Evolutionary conservation across 768 basidiomycete species (phyloP).

Genomic region (Mycena crocata): DNA sequence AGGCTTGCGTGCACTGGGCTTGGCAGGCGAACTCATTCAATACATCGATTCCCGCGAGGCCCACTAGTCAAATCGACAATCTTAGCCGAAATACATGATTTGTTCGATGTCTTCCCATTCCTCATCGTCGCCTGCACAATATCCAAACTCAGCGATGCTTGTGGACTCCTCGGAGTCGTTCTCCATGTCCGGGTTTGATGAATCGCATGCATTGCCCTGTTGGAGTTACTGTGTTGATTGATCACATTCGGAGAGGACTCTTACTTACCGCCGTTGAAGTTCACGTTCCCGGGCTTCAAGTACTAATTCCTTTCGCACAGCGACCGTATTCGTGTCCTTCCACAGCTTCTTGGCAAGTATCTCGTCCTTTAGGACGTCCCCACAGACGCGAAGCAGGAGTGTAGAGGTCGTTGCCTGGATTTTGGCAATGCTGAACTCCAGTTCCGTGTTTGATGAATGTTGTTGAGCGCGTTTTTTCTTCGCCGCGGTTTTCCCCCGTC

Average conservation of each 20-base stretch:
- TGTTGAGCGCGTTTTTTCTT: background rate
- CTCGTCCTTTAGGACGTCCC: slow-evolving; percentile 13
- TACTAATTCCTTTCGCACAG: background rate
- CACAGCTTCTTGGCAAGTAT: background rate
- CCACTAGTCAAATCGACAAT: background rate
- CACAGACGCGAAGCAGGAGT: background rate
- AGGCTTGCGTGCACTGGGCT: background rate
- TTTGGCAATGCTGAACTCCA: background rate
- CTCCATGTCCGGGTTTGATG: background rate
- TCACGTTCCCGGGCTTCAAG: background rate
- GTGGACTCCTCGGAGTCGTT: background rate
- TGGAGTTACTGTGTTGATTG: too few species aligned
- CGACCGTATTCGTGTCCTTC: slow-evolving; percentile 11
- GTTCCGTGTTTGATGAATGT: background rate
- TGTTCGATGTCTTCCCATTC: slow-evolving; percentile 3
- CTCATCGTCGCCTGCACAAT: background rate
- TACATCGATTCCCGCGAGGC: background rate
- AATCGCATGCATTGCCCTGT: too few species aligned
- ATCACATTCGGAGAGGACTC: background rate
- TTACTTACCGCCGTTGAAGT: background rate
- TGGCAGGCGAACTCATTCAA: background rate
- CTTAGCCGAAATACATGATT: background rate
- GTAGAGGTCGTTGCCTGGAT: background rate
- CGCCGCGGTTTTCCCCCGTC: background rate
- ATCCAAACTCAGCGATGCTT: slow-evolving; percentile 1